Conservation (phyloP, 2,329 filamentous ascomycete genomes). For the Sporothrix variecibatus region DNA sequence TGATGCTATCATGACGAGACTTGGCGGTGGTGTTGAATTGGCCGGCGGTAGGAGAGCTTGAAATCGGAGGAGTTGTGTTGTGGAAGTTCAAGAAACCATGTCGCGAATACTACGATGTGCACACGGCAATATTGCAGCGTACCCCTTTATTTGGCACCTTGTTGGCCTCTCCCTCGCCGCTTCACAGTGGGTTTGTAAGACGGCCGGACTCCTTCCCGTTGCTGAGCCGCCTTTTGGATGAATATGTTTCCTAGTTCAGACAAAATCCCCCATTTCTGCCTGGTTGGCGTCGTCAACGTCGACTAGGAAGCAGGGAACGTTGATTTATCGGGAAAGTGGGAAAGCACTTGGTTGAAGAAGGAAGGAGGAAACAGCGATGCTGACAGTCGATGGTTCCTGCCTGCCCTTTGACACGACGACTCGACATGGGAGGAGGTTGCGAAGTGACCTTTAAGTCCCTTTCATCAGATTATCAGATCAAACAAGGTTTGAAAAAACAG, state of each 20-base stretch:
- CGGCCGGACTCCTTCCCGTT: background rate
- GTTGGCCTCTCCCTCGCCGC: background rate
- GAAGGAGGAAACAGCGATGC: background rate
- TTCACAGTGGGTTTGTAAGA: background rate
- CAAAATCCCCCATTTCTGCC: background rate
- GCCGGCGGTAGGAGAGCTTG: no score
- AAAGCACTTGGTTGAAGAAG: background rate
- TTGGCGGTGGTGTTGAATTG: background rate
- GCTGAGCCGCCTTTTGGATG: background rate
- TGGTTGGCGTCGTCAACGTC: constrained; percentile 3
- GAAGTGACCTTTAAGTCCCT: no score
- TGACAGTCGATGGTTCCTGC: background rate
- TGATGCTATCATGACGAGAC: background rate
- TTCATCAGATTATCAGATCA: constrained; percentile 2
- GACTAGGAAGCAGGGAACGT: background rate
- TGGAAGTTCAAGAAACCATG: background rate
- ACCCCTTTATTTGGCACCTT: background rate
- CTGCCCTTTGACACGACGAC: background rate
- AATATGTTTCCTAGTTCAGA: background rate
- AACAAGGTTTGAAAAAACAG: background rate
- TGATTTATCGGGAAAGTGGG: background rate
- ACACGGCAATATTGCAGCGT: background rate
- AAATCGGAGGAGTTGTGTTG: background rate
- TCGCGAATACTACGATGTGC: background rate
- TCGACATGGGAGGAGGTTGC: background rate